phyloP scores from a whole-genome alignment of 2,329 filamentous ascomycete genomes.

The Leptographium radiaticola region DNA sequence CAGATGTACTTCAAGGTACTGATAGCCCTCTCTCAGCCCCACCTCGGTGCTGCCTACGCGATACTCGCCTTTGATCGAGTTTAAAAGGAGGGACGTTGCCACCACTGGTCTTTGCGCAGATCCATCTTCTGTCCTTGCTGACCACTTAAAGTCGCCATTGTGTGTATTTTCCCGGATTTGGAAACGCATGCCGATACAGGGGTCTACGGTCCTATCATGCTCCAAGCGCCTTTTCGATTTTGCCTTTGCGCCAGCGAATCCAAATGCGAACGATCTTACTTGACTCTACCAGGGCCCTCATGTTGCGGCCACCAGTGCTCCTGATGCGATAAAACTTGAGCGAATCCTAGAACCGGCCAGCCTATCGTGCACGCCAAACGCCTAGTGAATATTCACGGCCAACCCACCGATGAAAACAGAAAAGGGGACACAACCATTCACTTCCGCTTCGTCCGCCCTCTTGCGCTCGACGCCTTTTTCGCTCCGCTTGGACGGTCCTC shows the following conservation, averaged over 20 bases:
- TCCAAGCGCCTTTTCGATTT: too few species aligned
- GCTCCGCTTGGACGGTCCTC: slow-evolving; percentile 19
- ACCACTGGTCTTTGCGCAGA: not conserved
- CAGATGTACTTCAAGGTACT: not conserved
- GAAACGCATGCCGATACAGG: too few species aligned
- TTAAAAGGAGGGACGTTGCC: not conserved
- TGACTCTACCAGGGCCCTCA: too few species aligned
- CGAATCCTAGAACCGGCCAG: not conserved
- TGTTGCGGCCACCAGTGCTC: not conserved
- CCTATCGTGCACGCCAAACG: not conserved
- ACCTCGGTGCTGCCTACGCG: not conserved
- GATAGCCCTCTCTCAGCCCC: not conserved
- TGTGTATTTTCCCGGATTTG: too few species aligned
- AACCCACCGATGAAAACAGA: not conserved
- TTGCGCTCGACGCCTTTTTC: slow-evolving; percentile 16
- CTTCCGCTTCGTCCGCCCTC: slow-evolving; percentile 25
- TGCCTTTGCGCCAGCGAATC: too few species aligned
- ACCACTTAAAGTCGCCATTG: too few species aligned
- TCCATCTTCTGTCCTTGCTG: not conserved
- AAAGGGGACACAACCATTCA: not conserved
- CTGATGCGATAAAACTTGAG: too few species aligned
- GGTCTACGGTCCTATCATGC: too few species aligned
- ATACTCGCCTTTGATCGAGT: not conserved
- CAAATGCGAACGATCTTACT: too few species aligned
- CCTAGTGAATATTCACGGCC: not conserved